These are phyloP conservation scores for Aureobasidium pullulans DNA, from an alignment of 2,329 filamentous ascomycete genomes.

Conservation along the genomic window DNA sequence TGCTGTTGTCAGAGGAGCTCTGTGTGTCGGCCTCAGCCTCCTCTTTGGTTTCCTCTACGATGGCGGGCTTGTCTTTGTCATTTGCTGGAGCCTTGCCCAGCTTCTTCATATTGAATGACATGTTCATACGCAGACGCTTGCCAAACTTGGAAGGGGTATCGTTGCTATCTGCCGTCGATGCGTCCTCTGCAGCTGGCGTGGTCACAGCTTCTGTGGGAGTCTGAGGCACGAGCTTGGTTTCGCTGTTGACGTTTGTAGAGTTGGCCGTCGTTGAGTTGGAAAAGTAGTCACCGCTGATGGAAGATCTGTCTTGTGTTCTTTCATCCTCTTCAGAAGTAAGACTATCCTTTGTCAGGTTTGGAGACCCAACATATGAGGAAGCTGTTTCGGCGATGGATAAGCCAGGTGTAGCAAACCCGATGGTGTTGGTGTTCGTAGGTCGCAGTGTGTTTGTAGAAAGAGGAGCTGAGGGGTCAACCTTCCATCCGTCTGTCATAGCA, in stretches of 20 bases:
- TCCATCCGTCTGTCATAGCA: constrained; percentile 39
- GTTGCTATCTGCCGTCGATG: constrained; percentile 46
- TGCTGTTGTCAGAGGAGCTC: constrained; percentile 46
- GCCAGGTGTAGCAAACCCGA: constrained; percentile 60
- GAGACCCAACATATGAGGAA: constrained; percentile 29
- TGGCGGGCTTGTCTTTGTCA: constrained; percentile 53
- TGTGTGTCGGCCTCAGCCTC: constrained; percentile 48
- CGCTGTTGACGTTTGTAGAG: constrained; percentile 16
- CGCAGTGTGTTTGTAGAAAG: constrained; percentile 47
- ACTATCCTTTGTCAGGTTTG: constrained; percentile 27
- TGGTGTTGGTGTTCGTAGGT: constrained; percentile 53
- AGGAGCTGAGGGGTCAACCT: constrained; percentile 29
- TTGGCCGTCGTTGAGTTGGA: constrained; percentile 40
- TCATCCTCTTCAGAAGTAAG: constrained; percentile 42
- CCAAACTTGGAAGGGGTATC: constrained; percentile 48
- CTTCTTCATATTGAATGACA: constrained; percentile 70
- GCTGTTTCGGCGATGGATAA: constrained; percentile 60
- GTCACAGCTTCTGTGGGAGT: constrained; percentile 32
- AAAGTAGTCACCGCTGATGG: constrained; percentile 69
- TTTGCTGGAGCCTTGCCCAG: constrained; percentile 61
- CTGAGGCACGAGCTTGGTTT: constrained; percentile 18
- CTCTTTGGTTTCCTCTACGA: constrained; percentile 65
- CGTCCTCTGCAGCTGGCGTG: constrained; percentile 25
- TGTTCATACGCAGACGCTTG: constrained; percentile 72
- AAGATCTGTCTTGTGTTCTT: constrained; percentile 47